These are phyloP conservation scores for Lactuca sativa DNA, from an alignment of 129 eudicot species.

Conservation along the genomic window DNA sequence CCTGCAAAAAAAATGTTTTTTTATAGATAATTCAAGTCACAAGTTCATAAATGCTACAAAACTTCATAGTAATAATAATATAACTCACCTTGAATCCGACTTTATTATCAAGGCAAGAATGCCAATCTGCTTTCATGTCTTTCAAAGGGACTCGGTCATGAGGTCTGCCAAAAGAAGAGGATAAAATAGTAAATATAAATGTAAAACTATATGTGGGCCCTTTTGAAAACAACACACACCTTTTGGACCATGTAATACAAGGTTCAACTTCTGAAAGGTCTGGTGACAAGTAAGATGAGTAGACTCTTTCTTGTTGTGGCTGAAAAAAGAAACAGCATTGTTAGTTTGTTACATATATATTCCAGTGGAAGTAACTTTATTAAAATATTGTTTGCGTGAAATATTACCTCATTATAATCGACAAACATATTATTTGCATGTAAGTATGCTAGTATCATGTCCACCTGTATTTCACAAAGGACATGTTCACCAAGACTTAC, in stretches of 20 bases:
- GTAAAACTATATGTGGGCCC: not conserved
- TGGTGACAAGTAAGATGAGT: conserved; percentile 72
- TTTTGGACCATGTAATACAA: conserved; percentile 92
- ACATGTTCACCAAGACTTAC: too few species aligned
- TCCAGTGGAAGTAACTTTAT: conserved; percentile 5
- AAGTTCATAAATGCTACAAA: too few species aligned
- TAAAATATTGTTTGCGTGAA: not conserved
- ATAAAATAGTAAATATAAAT: not conserved
- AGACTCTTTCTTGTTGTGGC: conserved; percentile 91
- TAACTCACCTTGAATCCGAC: conserved; percentile 86
- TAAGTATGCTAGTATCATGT: conserved; percentile 89
- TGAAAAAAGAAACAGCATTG: conserved; percentile 35
- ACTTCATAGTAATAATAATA: not conserved
- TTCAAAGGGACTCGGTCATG: conserved; percentile 91
- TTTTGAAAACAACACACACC: conserved; percentile 42
- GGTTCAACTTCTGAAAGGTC: conserved; percentile 90
- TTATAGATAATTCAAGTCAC: too few species aligned
- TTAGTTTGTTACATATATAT: conserved; percentile 3
- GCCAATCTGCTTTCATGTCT: conserved; percentile 97
- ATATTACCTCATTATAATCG: conserved; percentile 76
- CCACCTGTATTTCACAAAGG: too few species aligned
- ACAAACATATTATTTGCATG: conserved; percentile 99
- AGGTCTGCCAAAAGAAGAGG: conserved; percentile 56
- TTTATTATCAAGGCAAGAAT: conserved; percentile 82
- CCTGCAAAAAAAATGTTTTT: too few species aligned